Evolutionary conservation across 768 basidiomycete genomes (phyloP), one percentile per base, ranked within the genome.

Genomic region (Clitopilus passeckerianus): DNA sequence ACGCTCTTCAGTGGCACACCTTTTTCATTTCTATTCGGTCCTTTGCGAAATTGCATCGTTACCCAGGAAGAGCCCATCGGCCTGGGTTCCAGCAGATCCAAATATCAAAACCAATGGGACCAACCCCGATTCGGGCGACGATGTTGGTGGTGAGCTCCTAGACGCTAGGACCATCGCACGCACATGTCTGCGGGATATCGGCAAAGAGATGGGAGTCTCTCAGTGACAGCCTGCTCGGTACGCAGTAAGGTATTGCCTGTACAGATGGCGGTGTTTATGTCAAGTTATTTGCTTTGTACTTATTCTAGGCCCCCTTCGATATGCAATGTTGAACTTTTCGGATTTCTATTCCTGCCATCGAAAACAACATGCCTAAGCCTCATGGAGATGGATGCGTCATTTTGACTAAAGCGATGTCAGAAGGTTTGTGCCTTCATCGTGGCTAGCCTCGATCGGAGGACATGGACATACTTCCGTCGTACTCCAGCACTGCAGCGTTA

Each of bases 11-110:
- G 80, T 85, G 15, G 93, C 90, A 0, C 95, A 96, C 66, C 74
- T 98, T 10, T 96, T 96, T 80, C 87, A 94, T 67, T 87, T 96
- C 59, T 95, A 95, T 67, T 75, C 84, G 0, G 73, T 90, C 1
- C 71, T 97, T 4, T 89, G 90, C 64, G 87, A 93, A 65, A 87
- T 96, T 53, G 87, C 83, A 7, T 85, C 92, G 1, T 82, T 88
- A 58, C 84, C 89, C 0, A 77, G 86, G 27, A 83, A 80, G 64
- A 78, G 86, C 12, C 90, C 93, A 0, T 78, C 81, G 1, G 80
- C 85, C 10, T 93, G 90, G 88, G 72, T 90, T 34, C 61, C 71
- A 12, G 50, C 69, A 46, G 34, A 61, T 30, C 6, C 64, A 61
- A 53, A 56, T 56, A 35, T 53, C 37, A 20, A 53, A 60, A 57